Evolutionary conservation across 371 early-diverging fungal species (phyloP).

Genomic region (Zopfochytrium polystomum): DNA sequence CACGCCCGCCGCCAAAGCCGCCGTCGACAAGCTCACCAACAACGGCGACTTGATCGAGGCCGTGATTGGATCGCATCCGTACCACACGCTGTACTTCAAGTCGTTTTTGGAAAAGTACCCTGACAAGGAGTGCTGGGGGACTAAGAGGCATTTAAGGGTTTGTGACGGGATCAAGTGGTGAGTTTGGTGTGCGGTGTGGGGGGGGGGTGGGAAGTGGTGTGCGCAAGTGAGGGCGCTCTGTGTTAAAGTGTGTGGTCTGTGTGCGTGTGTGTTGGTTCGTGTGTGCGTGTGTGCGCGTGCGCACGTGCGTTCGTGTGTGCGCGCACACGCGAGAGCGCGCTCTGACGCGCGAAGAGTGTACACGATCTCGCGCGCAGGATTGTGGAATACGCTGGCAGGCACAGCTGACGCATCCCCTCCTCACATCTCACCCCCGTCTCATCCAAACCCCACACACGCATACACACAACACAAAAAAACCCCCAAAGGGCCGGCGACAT

Average conservation of each 20-base stretch:
- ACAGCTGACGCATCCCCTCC: no score
- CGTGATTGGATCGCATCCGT: constrained; percentile 27
- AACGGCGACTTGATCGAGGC: constrained; percentile 24
- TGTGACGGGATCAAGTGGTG: no score
- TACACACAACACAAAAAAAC: no score
- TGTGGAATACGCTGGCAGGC: background rate
- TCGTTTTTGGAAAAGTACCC: constrained; percentile 22
- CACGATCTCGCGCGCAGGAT: background rate
- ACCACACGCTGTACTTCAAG: constrained; percentile 23
- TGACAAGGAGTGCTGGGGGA: constrained; percentile 16
- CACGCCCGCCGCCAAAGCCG: constrained; percentile 4
- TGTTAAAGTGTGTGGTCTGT: constrained; percentile 6
- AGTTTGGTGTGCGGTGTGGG: no score
- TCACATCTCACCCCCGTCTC: no score
- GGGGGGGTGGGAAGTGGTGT: no score
- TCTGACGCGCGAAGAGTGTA: background rate
- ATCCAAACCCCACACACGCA: no score
- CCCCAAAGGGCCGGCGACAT: no score
- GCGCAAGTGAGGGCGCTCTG: no score
- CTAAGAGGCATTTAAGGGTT: no score
- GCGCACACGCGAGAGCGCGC: background rate
- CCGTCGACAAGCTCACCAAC: constrained; percentile 17
- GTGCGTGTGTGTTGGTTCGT: constrained; percentile 11
- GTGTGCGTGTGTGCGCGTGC: background rate
- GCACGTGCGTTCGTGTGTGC: no score